Base-by-base conservation (phyloP, 495 filamentous ascomycete genomes). In the Hypoxylon intermedium region DNA sequence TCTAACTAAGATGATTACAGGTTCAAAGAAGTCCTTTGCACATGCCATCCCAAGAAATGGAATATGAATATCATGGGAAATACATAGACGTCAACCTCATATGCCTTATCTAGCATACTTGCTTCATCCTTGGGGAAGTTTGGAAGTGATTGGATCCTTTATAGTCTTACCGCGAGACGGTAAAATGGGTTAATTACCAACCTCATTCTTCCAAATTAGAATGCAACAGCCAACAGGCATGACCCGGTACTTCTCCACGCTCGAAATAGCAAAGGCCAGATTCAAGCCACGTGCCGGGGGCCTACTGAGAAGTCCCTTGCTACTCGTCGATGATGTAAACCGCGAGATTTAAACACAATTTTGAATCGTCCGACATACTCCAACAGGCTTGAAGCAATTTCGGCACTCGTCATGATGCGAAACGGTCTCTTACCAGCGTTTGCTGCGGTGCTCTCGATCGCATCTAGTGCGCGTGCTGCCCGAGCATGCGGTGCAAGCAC, bases 401-500 rank as follows among this genome's bases (percentile, higher is more conserved):
- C 2, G 31, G 19, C 16, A 31, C 46, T 26, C 26, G 3, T 48
- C 48, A 66, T 30, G 50, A 60, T 66, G 63, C 33, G 48, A 41
- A 57, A 16, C 34, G 18, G 40, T 26, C n/a, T 54, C 4, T 26
- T 26, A 6, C 13, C 59, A 12, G 16, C 54, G 9, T 23, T 69
- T 31, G 20, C 53, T 5, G 26, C 64, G 13, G 61, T 56, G 36
- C 44, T 64, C 5, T 48, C 36, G 20, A 53, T 72, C 41, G 33
- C 58, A 5, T 46, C 19, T 11, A 51, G 43, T 9, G 58, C 41
- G 6, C 34, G 20, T n/a, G 73, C 60, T 18, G 64, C 60, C 9
- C 60, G 73, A 50, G 67, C 40, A 42, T 75, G 73, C 49, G 65
- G 67, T 15, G 58, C 48, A 23, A 49, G 41, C 38, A 9, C 47